These are phyloP conservation scores for Oenanthe javanica DNA, from an alignment of 140 eudicot species.

Conservation along the genomic window DNA sequence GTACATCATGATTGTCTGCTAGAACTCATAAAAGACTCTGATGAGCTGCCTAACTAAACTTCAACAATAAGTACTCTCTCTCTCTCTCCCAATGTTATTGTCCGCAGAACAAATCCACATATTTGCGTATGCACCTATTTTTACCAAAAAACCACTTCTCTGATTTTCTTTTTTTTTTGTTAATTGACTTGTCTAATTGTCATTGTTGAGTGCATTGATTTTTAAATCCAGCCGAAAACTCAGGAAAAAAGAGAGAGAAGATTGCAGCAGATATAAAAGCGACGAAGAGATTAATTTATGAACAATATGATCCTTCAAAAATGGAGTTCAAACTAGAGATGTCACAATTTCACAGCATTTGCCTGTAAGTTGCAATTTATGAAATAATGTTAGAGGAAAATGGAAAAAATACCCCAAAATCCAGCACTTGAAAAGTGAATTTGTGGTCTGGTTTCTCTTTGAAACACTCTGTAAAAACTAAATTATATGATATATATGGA, in stretches of 20 bases:
- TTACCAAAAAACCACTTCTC: too few species aligned
- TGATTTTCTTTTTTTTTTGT: too few species aligned
- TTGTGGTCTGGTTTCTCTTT: slow-evolving; percentile 1
- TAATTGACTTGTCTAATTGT: too few species aligned
- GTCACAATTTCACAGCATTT: neutral
- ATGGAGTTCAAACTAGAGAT: neutral
- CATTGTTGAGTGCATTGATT: too few species aligned
- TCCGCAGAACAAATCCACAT: neutral
- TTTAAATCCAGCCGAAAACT: too few species aligned
- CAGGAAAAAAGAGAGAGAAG: too few species aligned
- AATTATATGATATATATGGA: neutral
- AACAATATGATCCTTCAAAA: neutral
- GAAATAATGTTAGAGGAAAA: neutral
- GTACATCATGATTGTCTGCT: neutral
- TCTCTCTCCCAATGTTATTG: neutral
- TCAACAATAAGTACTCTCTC: neutral
- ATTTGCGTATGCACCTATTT: too few species aligned
- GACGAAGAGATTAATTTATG: neutral
- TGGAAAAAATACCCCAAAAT: neutral
- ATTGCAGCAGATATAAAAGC: neutral
- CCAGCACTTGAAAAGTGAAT: neutral
- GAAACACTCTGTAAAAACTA: neutral
- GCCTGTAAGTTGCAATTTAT: neutral
- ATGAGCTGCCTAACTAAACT: neutral
- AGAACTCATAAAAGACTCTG: neutral